Evolutionary conservation across 1,284 basidiomycete species (phyloP).

Genomic region (Porodaedalea pini): DNA sequence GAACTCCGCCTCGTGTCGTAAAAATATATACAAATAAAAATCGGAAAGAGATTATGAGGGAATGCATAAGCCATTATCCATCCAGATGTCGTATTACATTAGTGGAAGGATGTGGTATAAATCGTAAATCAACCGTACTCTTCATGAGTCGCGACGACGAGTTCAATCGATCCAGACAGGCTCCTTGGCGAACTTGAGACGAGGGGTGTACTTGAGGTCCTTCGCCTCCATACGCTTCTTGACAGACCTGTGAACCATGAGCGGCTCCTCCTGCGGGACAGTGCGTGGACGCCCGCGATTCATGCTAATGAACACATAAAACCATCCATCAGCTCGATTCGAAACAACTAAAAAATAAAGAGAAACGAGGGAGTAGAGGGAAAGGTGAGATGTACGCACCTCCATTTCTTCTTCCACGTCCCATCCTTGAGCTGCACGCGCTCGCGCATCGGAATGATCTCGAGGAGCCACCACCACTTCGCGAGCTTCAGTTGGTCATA

Average conservation of each 20-base stretch:
- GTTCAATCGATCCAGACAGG: conserved; percentile 12
- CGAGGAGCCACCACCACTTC: conserved; percentile 27
- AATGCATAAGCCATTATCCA: too few relatives aligned
- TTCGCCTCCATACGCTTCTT: conserved; percentile 20
- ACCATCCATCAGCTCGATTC: not conserved
- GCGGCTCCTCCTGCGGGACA: conserved; percentile 9
- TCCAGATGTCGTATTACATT: too few relatives aligned
- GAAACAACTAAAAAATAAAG: not conserved
- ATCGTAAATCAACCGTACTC: not conserved
- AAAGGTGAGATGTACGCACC: conserved; percentile 4
- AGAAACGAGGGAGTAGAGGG: not conserved
- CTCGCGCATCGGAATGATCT: conserved; percentile 21
- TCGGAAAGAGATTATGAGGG: too few relatives aligned
- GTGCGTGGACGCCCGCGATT: conserved; percentile 8
- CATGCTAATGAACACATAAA: conserved; percentile 4
- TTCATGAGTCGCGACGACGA: not conserved
- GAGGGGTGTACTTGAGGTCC: conserved; percentile 17
- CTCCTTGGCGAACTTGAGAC: conserved; percentile 7
- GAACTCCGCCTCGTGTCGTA: too few relatives aligned
- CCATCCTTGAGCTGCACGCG: conserved; percentile 14
- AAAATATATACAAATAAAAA: too few relatives aligned
- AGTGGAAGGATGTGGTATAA: not conserved
- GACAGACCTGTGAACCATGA: conserved; percentile 18
- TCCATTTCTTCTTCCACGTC: conserved; percentile 19
- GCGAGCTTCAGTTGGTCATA: conserved; percentile 27